Conservation (phyloP, 2,329 filamentous ascomycete species). For the Chaetothyriales sp. region DNA sequence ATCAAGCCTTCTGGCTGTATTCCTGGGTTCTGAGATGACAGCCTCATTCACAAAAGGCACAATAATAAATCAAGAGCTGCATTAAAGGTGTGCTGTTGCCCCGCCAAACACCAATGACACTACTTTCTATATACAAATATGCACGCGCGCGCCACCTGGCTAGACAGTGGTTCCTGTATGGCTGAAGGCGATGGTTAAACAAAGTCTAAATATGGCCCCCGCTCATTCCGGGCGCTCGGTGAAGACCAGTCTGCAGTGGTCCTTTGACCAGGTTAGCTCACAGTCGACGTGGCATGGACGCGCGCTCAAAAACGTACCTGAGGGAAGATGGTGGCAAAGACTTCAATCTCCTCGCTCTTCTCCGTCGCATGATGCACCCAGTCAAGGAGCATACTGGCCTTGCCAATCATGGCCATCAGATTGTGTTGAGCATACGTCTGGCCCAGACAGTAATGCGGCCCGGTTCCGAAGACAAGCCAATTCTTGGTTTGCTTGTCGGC, state of each 20-base stretch:
- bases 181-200: background rate
- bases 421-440: slow-evolving; percentile 86
- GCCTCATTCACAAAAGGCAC: no score
- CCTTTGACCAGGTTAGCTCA: slow-evolving; percentile 36
- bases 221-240: slow-evolving; percentile 27
- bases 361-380: slow-evolving; percentile 83
- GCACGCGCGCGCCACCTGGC: background rate
- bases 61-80: no score
- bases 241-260: slow-evolving; percentile 72
- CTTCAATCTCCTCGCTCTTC: slow-evolving; percentile 83
- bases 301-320: slow-evolving; percentile 54
- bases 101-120: no score
- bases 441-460: slow-evolving; percentile 91
- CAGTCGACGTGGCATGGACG: background rate
- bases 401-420: slow-evolving; percentile 77
- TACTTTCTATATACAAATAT: no score
- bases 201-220: background rate
- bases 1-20: no score
- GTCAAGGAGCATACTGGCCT: slow-evolving; percentile 72
- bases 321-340: slow-evolving; percentile 96
- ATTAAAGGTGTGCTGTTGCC: no score
- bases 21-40: no score
- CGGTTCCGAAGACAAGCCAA: slow-evolving; percentile 89
- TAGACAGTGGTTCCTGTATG: background rate
- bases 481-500: slow-evolving; percentile 91